Conservation (phyloP, 2,329 filamentous ascomycete genomes). For the Fusarium chaquense region DNA sequence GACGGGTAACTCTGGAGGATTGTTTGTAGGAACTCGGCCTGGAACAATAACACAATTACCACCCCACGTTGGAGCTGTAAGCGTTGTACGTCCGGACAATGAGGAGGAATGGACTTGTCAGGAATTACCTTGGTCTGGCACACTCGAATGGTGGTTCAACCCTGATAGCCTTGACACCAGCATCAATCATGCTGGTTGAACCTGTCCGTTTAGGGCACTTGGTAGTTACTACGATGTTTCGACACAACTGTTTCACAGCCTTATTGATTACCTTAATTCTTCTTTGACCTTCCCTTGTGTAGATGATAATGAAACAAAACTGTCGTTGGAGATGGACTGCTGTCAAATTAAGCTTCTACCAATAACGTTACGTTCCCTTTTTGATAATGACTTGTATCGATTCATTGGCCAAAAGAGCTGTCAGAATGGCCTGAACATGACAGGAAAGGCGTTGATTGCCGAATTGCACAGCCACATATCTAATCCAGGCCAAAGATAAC, state of each 20-base stretch:
- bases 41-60: not conserved
- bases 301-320: not conserved
- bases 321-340: not conserved
- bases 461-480: not conserved
- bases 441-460: not conserved
- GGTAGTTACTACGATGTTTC: not conserved
- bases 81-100: accelerated
- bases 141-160: constrained; percentile 25
- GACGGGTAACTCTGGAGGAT: not conserved
- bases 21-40: not conserved
- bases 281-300: not conserved
- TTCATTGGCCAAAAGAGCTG: not conserved
- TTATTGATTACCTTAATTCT: not conserved
- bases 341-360: not conserved
- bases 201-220: not conserved
- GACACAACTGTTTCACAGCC: not conserved
- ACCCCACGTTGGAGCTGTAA: not conserved
- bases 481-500: not conserved
- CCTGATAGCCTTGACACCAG: constrained; percentile 11
- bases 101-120: not conserved
- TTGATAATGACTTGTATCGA: not conserved
- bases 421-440: not conserved
- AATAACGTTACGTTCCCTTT: not conserved
- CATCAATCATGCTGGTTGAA: not conserved
- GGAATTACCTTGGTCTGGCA: constrained; percentile 12